Conservation (phyloP, 176 grass and related monocot species). For the Carex littledalei region DNA sequence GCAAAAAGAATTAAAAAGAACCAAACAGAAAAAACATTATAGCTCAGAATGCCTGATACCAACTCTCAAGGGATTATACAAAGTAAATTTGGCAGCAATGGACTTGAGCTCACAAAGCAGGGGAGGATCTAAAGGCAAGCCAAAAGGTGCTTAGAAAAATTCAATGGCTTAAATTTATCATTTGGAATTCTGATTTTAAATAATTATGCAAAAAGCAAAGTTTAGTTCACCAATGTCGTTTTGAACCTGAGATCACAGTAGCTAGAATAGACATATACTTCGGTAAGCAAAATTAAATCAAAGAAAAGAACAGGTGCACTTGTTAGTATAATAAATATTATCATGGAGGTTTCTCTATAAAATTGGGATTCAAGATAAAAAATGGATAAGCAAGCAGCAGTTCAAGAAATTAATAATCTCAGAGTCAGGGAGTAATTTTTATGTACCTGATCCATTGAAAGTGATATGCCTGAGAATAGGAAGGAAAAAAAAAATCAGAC, state of each 20-base stretch:
- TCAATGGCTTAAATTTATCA: too few species aligned
- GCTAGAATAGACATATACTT: background rate
- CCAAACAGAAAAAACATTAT: background rate
- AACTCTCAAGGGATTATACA: background rate
- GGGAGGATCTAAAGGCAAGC: too few species aligned
- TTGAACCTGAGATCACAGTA: background rate
- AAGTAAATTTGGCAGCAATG: background rate
- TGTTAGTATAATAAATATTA: background rate
- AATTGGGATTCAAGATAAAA: background rate
- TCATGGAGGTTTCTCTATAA: background rate
- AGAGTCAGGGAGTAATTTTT: background rate
- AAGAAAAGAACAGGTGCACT: background rate
- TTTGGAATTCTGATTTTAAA: background rate
- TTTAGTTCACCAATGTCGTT: background rate
- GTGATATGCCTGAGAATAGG: conserved; percentile 25
- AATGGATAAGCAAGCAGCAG: background rate
- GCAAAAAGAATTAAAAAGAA: background rate
- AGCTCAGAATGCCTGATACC: background rate
- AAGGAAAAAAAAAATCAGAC: background rate
- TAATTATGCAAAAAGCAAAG: background rate
- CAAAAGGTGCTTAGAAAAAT: background rate
- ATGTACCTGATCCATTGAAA: conserved; percentile 30
- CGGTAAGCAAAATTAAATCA: background rate
- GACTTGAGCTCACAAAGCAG: background rate
- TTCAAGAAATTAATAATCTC: background rate